Evolutionary conservation across 2,329 filamentous ascomycete species (phyloP).

Genomic region (Nannizzia gypsea): DNA sequence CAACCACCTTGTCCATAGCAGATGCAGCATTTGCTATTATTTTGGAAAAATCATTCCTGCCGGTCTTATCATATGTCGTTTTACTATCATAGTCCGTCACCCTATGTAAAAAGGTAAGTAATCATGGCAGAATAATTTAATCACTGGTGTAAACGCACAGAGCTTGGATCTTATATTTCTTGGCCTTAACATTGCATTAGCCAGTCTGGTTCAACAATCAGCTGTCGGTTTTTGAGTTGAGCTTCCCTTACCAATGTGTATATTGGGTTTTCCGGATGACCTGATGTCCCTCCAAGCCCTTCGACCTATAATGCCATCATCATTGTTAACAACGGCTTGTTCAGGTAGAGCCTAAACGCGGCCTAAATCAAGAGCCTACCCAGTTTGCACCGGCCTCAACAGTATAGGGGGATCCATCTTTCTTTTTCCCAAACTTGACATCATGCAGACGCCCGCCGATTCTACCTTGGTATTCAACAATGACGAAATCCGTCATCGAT

Average conservation of each 20-base stretch:
- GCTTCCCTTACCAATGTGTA: constrained; percentile 40
- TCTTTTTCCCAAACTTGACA: constrained; percentile 43
- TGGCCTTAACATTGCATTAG: constrained; percentile 25
- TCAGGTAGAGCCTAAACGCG: not conserved
- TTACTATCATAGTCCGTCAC: constrained; percentile 50
- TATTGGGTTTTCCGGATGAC: constrained; percentile 44
- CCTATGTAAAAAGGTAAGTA: constrained; percentile 37
- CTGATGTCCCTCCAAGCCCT: not conserved
- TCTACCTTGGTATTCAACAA: constrained; percentile 51
- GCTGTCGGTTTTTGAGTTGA: not conserved
- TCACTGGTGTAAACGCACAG: not conserved
- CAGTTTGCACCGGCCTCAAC: constrained; percentile 60
- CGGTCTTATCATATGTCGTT: constrained; percentile 49
- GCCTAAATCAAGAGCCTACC: constrained; percentile 25
- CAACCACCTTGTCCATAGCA: constrained; percentile 36
- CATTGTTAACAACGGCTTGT: not conserved
- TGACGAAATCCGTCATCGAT: constrained; percentile 52
- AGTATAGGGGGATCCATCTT: constrained; percentile 42
- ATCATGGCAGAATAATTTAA: not conserved
- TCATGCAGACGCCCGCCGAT: constrained; percentile 54
- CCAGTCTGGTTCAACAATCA: not conserved
- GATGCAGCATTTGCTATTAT: constrained; percentile 42
- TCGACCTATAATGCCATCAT: not conserved
- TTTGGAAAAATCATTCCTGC: constrained; percentile 40
- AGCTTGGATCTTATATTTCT: constrained; percentile 42